phyloP scores from a whole-genome alignment of 164 flowering plant genomes.

The Saururus chinensis region DNA sequence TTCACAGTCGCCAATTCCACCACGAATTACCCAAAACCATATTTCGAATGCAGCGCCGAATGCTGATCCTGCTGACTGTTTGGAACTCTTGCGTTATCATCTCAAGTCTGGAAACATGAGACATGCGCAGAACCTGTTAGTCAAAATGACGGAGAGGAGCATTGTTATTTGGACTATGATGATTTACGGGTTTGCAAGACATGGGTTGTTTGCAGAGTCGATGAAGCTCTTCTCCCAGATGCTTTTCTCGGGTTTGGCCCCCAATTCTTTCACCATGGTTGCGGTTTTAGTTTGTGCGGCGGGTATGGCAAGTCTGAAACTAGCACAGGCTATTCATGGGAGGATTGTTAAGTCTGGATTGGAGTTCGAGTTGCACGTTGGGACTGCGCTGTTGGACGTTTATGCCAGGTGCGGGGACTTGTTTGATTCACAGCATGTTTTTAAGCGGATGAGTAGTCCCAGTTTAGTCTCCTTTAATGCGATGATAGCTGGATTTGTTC shows the following conservation, averaged over 20 bases:
- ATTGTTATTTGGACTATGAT: constrained; percentile 23
- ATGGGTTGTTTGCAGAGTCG: constrained; percentile 15
- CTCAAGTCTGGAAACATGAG: constrained; percentile 11
- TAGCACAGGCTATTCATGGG: constrained; percentile 21
- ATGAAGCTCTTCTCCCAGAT: constrained; percentile 19
- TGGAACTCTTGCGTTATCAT: constrained; percentile 9
- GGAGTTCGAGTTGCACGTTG: constrained; percentile 17
- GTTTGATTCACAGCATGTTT: constrained; percentile 13
- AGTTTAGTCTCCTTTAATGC: constrained; percentile 25
- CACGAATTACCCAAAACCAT: not conserved
- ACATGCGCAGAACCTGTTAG: constrained; percentile 29
- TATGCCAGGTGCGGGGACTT: constrained; percentile 30
- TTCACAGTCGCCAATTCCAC: too few species aligned
- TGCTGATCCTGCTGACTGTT: not conserved
- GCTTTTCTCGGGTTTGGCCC: constrained; percentile 14
- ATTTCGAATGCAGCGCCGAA: not conserved
- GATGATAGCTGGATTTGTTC: constrained; percentile 19
- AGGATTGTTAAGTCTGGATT: constrained; percentile 18
- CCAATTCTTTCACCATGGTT: constrained; percentile 31
- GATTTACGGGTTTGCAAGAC: constrained; percentile 24
- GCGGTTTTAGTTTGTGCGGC: constrained; percentile 18
- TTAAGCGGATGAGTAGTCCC: constrained; percentile 15
- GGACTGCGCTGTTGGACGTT: constrained; percentile 25
- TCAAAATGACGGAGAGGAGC: constrained; percentile 17
- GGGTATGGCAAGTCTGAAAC: constrained; percentile 9